A percentile compares a stretch with the other conserved stretches of the same genome.
Evolutionary conservation across 257 asterid species (phyloP).

Genomic region (Paulownia fortunei): DNA sequence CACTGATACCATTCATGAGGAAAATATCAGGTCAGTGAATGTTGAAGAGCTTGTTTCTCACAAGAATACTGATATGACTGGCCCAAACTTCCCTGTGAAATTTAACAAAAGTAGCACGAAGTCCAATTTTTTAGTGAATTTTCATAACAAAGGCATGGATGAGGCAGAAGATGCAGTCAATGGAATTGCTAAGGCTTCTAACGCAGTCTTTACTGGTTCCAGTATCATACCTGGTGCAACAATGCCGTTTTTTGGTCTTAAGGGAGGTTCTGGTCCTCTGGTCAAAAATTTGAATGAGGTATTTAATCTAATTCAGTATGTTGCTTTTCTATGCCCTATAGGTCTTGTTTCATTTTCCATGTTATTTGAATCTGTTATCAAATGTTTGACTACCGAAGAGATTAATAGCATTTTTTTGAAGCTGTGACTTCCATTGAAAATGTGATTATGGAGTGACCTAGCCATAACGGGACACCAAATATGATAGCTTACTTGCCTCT

Average conservation of each 20-base stretch:
- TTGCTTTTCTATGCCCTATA: not conserved
- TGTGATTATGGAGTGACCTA: conserved; percentile 7
- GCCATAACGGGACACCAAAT: not conserved
- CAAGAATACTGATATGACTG: conserved; percentile 40
- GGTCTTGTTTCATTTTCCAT: conserved; percentile 6
- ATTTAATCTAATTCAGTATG: conserved; percentile 31
- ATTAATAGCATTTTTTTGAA: not conserved
- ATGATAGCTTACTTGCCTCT: not conserved
- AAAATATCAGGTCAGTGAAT: conserved; percentile 37
- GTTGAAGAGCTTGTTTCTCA: conserved; percentile 45
- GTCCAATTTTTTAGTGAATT: conserved; percentile 33
- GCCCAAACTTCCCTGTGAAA: conserved; percentile 33
- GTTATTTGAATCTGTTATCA: conserved; percentile 3
- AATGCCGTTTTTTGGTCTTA: conserved; percentile 39
- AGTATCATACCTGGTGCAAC: conserved; percentile 40
- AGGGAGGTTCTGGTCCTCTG: conserved; percentile 45
- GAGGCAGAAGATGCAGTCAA: conserved; percentile 43
- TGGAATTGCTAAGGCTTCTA: conserved; percentile 42
- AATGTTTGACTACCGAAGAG: not conserved
- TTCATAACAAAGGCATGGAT: conserved; percentile 38
- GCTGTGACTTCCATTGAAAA: not conserved
- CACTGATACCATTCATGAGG: conserved; percentile 38
- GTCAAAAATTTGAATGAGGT: conserved; percentile 55
- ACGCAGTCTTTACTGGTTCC: conserved; percentile 36
- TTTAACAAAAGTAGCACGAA: conserved; percentile 42